Evolutionary conservation across 306 rosid genomes (phyloP).

Genomic region (Malus domestica): ASM211411v1 NC_041798.1:7104501-7105000

Average conservation of each 20-base stretch:
- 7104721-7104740: no score
- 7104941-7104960: conserved; percentile 26
- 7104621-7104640: not conserved
- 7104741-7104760: no score
- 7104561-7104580: conserved; percentile 12
- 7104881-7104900: conserved; percentile 25
- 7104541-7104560: conserved; percentile 10
- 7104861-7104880: conserved; percentile 32
- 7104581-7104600: conserved; percentile 22
- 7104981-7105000: conserved; percentile 29
- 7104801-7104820: no score
- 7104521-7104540: conserved; percentile 1
- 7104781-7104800: no score
- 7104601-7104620: conserved; percentile 24
- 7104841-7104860: not conserved
- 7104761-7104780: no score
- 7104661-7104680: not conserved
- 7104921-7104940: not conserved
- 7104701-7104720: no score
- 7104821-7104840: not conserved
- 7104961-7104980: conserved; percentile 22
- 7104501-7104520: not conserved
- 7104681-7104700: no score
- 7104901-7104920: conserved; percentile 20
- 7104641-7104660: not conserved